These are phyloP conservation scores for Daldinia eschscholtzii DNA, from an alignment of 2,329 filamentous ascomycete genomes.

Conservation along the genomic window DNA sequence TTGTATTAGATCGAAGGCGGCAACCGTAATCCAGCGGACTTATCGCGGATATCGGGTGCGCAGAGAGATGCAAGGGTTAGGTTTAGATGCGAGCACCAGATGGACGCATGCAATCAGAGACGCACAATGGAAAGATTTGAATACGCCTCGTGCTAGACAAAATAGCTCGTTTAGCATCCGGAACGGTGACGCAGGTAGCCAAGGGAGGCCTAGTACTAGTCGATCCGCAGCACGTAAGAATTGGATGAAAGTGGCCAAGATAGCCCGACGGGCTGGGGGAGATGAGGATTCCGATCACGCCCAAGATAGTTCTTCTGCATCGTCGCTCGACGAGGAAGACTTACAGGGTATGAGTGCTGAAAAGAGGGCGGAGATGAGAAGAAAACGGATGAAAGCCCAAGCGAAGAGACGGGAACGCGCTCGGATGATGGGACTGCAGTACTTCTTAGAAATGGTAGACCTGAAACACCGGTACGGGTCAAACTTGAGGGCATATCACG, in stretches of 20 bases:
- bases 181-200: slow-evolving; percentile 23
- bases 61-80: slow-evolving; percentile 76
- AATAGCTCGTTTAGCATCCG: slow-evolving; percentile 36
- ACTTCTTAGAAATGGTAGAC: slow-evolving; percentile 89
- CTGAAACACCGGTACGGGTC: slow-evolving; percentile 88
- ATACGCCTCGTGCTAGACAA: slow-evolving; percentile 58
- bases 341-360: slow-evolving; percentile 51
- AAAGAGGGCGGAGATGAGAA: slow-evolving; percentile 56
- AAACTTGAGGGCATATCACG: slow-evolving; percentile 84
- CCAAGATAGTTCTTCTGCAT: slow-evolving; percentile 53
- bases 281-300: slow-evolving; percentile 70
- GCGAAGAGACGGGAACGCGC: slow-evolving; percentile 73
- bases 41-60: slow-evolving; percentile 83
- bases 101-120: slow-evolving; percentile 77
- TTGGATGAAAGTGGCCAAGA: slow-evolving; percentile 80
- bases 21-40: slow-evolving; percentile 73
- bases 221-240: slow-evolving; percentile 68
- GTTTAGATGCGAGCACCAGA: slow-evolving; percentile 75
- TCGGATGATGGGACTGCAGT: slow-evolving; percentile 86
- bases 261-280: slow-evolving; percentile 78
- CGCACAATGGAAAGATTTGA: slow-evolving; percentile 66
- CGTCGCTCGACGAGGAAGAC: slow-evolving; percentile 49
- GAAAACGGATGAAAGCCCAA: slow-evolving; percentile 63
- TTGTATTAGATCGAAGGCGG: slow-evolving; percentile 58
- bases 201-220: slow-evolving; percentile 42